phyloP scores from a whole-genome alignment of 2,329 filamentous ascomycete species.

The Fusarium pseudocircinatum region DNA sequence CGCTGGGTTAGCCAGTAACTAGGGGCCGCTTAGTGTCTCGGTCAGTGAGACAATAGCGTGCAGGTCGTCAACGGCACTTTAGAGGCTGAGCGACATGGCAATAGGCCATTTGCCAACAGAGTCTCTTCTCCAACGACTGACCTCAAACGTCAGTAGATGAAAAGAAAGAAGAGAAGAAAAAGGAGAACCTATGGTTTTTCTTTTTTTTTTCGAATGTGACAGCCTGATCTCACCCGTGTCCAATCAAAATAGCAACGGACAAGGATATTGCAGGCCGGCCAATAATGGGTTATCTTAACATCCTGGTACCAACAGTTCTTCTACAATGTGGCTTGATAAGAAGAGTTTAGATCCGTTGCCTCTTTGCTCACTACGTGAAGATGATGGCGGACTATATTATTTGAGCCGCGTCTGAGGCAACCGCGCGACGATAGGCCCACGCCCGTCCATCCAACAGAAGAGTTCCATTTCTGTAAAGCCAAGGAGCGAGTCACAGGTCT shows the following conservation, averaged over 20 bases:
- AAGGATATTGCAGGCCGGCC: background rate
- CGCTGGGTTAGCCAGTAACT: background rate
- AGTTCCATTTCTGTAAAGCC: no score
- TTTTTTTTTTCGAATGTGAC: background rate
- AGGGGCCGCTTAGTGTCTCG: background rate
- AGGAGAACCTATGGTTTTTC: no score
- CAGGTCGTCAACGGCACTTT: background rate
- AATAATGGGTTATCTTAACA: background rate
- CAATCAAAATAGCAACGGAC: background rate
- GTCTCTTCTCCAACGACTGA: background rate
- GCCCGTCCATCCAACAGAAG: no score
- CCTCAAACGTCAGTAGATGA: no score
- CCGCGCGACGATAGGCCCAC: background rate
- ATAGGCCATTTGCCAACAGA: background rate
- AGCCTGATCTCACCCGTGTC: background rate
- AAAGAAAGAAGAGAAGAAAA: background rate
- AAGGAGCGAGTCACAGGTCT: no score
- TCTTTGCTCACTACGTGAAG: background rate
- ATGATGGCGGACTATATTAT: background rate
- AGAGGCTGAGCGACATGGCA: background rate
- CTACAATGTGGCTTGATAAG: background rate
- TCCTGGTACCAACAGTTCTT: background rate
- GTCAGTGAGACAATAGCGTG: background rate
- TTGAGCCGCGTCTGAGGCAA: background rate
- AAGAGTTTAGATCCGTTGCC: background rate